phyloP scores from a whole-genome alignment of 371 early-diverging fungal genomes.

The Coemansia sp. region DNA sequence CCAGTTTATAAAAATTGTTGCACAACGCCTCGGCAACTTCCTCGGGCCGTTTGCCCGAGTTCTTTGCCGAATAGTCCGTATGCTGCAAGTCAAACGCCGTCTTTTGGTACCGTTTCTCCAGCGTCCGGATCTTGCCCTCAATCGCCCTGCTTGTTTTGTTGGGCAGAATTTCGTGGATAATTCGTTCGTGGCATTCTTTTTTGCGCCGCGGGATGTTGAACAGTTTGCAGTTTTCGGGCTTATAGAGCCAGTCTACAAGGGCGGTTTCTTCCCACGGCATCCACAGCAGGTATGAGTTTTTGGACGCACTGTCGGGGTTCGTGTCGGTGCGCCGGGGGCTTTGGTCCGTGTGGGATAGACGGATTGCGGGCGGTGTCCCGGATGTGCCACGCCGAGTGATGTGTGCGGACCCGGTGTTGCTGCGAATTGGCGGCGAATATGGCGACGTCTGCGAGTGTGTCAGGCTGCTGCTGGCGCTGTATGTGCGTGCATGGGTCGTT shows the following conservation, averaged over 20 bases:
- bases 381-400: slow-evolving; percentile 1
- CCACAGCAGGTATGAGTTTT: slow-evolving; percentile 38
- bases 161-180: slow-evolving; percentile 40
- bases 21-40: slow-evolving; percentile 43
- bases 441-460: slow-evolving; percentile 9
- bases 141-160: slow-evolving; percentile 46
- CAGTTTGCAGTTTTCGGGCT: slow-evolving; percentile 42
- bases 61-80: slow-evolving; percentile 18
- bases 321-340: slow-evolving; percentile 1
- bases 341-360: slow-evolving; percentile 33
- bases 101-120: slow-evolving; percentile 42
- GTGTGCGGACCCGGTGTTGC: slow-evolving; percentile 5
- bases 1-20: slow-evolving; percentile 37
- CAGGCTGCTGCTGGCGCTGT: slow-evolving; percentile 8
- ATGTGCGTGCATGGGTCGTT: neutral
- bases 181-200: slow-evolving; percentile 48
- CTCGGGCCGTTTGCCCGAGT: slow-evolving; percentile 38
- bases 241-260: slow-evolving; percentile 43
- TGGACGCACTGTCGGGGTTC: slow-evolving; percentile 11
- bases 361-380: slow-evolving; percentile 30
- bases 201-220: slow-evolving; percentile 48
- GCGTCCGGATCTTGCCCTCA: slow-evolving; percentile 48
- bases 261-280: slow-evolving; percentile 45
- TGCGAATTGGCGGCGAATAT: slow-evolving; percentile 15
- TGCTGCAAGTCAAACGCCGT: slow-evolving; percentile 30